Evolutionary conservation across 352 stramenopile species (phyloP), one percentile per base, ranked within the genome.

Genomic region (Phytophthora nicotianae): DNA sequence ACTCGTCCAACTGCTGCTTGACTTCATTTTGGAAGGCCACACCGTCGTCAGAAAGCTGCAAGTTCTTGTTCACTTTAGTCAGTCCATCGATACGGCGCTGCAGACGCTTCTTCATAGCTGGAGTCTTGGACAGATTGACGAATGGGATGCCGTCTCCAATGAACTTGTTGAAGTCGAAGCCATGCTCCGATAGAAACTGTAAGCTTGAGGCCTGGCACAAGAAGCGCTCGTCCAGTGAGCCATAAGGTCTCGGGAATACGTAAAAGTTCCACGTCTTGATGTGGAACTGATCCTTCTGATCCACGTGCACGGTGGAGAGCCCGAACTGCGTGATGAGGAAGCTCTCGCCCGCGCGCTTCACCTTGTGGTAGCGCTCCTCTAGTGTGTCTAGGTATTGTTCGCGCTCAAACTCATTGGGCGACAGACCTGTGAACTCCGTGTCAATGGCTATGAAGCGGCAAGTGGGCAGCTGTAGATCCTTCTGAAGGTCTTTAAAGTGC

Each of bases 191-290:
- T 5, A 95, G 66, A 58, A 95, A 95, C 55, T 90, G 79, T 8
- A 95, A 73, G 57, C 84, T 93, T 29, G 81, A 90, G 0, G 82
- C 79, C 54, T 95, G 86, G 50, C 85, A 93, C 57, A 93, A 47
- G 40, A 95, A 92, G 16, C 86, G 84, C 56, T 89, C 72, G 59
- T 95, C 86, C 48, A 75, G 53, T 7, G 79, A 70, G 38, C 72
- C 72, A 41, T 90, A 89, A 17, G 84, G 80, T 2, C 81, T 72
- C 7, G 86, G 86, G 50, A 92, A 93, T 10, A 95, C 71, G 67
- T 90, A 95, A 61, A 95, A 93, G 70, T 95, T 95, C 81, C 80
- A 95, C n/a, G 81, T 90, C 62, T 81, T 83, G 70, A 92, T 83
- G 29, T 74, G 62, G 51, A 84, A 71, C 57, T 88, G 63, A 37